Evolutionary conservation across 2,329 filamentous ascomycete species (phyloP), one percentile per base, ranked within the genome.

Genomic region (Penicillium sp.): DNA sequence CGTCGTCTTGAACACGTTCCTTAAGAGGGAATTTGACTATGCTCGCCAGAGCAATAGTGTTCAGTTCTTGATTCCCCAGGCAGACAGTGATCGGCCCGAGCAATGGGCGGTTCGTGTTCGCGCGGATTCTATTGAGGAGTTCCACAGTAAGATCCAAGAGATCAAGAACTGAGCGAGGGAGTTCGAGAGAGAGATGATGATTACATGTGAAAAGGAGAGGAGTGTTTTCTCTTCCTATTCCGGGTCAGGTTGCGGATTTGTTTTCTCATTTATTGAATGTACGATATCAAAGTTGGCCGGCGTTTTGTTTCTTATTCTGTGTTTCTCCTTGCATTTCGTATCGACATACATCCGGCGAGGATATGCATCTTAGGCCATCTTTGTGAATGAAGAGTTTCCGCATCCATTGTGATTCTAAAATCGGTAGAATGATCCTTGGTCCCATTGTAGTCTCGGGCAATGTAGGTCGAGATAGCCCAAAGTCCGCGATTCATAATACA

Each of bases 41-140:
- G 85, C 85, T 70, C 79, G 83, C 7, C 82, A 84, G 30, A 70
- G 68, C 5, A 82, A 74, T 51, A 90, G 60, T 19, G 74, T 80
- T 17, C 70, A 76, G 35, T 76, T 81, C 50, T 59, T 76, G n/a
- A 73, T 79, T 13, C 83, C 87, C 0, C 84, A 83, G 60, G 85
- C 87, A 55, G 80, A 82, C 54, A 88, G 87, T 17, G 82, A 82
- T 47, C 76, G 82, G 50, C 76, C 91, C 30, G 88, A 91, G 76
- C 87, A 87, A 4, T 93, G 89, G 88, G 85, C 89, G 73, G 76
- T 93, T 17, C 87, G 89, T 73, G 86, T 92, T 53, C 91, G 90
- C 80, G 44, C 53, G 4, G 61, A 70, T 5, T 45, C 42, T 4
- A 55, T 69, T 12, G 47, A 59, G 2, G 58, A 58, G 30, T 62